phyloP scores from a whole-genome alignment of 768 basidiomycete species.

The Cantharellus anzutake region DNA sequence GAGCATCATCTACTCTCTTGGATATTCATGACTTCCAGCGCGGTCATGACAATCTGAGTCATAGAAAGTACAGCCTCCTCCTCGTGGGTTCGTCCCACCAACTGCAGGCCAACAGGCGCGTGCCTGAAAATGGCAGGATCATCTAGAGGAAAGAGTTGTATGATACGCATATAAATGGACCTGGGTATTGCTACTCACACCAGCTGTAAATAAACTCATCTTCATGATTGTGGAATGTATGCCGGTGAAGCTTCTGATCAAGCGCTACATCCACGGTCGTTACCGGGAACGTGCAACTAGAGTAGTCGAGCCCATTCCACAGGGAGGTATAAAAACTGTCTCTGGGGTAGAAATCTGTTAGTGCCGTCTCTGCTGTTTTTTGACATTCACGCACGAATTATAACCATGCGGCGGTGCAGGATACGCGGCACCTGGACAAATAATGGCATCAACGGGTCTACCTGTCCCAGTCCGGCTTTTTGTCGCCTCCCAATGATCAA shows the following conservation, averaged over 20 bases:
- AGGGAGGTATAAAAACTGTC: constrained; percentile 35
- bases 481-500: constrained; percentile 44
- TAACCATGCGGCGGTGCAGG: constrained; percentile 44
- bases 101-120: constrained; percentile 44
- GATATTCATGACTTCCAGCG: constrained; percentile 8
- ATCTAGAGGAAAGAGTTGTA: constrained; percentile 22
- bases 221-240: constrained; percentile 26
- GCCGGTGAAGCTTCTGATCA: constrained; percentile 28
- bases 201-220: constrained; percentile 33
- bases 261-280: constrained; percentile 33
- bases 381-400: constrained; percentile 21
- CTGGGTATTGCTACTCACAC: constrained; percentile 24
- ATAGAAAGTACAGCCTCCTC: constrained; percentile 59
- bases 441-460: constrained; percentile 57
- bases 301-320: constrained; percentile 53
- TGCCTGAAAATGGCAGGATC: constrained; percentile 34
- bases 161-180: background rate
- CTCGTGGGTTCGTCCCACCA: constrained; percentile 49
- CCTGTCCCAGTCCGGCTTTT: constrained; percentile 37
- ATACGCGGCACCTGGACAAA: constrained; percentile 41
- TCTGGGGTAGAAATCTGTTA: constrained; percentile 15
- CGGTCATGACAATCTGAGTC: constrained; percentile 42
- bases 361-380: background rate
- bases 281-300: constrained; percentile 43
- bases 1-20: no score